Evolutionary conservation across 257 asterid genomes (phyloP).

Genomic region (Fraxinus quadrangulata): DNA sequence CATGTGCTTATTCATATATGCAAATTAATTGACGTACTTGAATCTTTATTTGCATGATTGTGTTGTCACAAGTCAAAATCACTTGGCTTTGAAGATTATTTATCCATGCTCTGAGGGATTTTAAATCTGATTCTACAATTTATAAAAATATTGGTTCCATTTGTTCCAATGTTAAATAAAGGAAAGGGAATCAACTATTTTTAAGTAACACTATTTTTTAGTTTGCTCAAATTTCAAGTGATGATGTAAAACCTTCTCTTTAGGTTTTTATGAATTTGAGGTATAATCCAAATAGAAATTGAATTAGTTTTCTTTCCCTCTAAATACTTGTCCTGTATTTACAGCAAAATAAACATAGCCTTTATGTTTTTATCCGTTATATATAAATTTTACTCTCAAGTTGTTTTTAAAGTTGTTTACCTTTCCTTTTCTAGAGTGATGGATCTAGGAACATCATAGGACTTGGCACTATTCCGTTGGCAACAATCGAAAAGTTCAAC

Average conservation of each 20-base stretch:
- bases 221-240: background rate
- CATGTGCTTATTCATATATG: background rate
- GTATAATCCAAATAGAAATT: background rate
- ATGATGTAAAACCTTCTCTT: background rate
- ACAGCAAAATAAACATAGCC: slow-evolving; percentile 5
- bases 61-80: background rate
- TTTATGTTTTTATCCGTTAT: slow-evolving; percentile 6
- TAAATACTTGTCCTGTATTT: slow-evolving; percentile 13
- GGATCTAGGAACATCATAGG: slow-evolving; percentile 76
- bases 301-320: background rate
- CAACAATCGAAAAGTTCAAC: slow-evolving; percentile 87
- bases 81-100: background rate
- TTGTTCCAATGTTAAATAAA: background rate
- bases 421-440: slow-evolving; percentile 67
- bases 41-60: background rate
- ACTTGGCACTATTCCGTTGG: slow-evolving; percentile 91
- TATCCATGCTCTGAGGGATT: background rate
- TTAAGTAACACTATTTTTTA: background rate
- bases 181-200: background rate
- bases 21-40: background rate
- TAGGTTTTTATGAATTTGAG: background rate
- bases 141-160: background rate
- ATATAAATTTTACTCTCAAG: background rate
- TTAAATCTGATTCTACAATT: slow-evolving; percentile 1
- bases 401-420: background rate